Conservation (phyloP, 106 monocot genomes). For the Dactylorhiza incarnata region DNA sequence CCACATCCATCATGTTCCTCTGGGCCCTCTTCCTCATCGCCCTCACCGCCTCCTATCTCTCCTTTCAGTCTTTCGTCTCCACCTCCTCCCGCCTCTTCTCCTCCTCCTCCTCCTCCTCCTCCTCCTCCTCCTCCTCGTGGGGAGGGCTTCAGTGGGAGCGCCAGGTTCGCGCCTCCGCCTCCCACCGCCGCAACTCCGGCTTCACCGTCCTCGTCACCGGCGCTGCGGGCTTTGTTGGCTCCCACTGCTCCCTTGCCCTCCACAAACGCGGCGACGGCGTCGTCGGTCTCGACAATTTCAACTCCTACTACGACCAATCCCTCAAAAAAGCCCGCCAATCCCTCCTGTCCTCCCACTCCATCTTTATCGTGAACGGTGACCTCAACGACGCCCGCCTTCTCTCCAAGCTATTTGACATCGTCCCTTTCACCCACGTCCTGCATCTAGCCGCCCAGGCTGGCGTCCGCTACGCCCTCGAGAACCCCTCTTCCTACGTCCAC, state of each 20-base stretch:
- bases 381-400: conserved; percentile 32
- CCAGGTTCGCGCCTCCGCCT: conserved; percentile 23
- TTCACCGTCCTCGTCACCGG: conserved; percentile 40
- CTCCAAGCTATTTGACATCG: conserved; percentile 33
- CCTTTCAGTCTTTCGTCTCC: conserved; percentile 27
- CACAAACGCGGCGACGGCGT: conserved; percentile 31
- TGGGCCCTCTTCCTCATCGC: conserved; percentile 32
- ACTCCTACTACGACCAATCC: conserved; percentile 34
- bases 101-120: not conserved
- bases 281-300: conserved; percentile 29
- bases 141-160: conserved; percentile 34
- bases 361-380: conserved; percentile 38
- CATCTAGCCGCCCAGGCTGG: conserved; percentile 54
- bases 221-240: conserved; percentile 35
- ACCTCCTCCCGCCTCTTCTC: conserved; percentile 20
- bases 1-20: conserved; percentile 31
- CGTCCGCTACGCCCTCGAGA: conserved; percentile 46
- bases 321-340: conserved; percentile 28
- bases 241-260: conserved; percentile 31
- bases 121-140: conserved; percentile 27
- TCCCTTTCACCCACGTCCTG: conserved; percentile 39
- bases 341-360: conserved; percentile 19
- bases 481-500: conserved; percentile 46
- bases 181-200: conserved; percentile 15
- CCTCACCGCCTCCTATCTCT: conserved; percentile 29